These are phyloP conservation scores for Annulohypoxylon truncatum DNA, from an alignment of 2,329 filamentous ascomycete genomes.

Conservation along the genomic window DNA sequence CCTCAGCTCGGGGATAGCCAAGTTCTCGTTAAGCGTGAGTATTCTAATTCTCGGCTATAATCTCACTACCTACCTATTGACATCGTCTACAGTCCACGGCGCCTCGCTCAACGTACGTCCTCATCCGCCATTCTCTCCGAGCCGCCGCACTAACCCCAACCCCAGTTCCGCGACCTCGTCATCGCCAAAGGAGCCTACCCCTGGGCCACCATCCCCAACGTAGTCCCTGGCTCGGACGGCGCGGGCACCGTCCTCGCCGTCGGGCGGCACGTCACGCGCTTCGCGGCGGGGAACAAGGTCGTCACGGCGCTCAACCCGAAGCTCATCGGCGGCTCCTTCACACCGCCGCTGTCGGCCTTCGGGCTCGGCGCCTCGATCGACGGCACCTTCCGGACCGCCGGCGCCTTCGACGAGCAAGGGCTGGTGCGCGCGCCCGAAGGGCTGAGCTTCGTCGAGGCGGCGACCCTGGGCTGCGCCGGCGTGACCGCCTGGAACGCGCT, in stretches of 20 bases:
- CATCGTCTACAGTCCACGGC: constrained; percentile 20
- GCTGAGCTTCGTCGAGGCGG: constrained; percentile 59
- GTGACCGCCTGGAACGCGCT: constrained; percentile 66
- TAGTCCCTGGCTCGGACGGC: constrained; percentile 59
- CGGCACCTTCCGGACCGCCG: constrained; percentile 50
- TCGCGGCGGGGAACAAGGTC: constrained; percentile 64
- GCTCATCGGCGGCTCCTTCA: constrained; percentile 42
- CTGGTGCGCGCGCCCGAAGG: constrained; percentile 68
- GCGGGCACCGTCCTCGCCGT: constrained; percentile 62
- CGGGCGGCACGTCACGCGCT: constrained; percentile 61
- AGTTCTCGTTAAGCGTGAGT: constrained; percentile 39
- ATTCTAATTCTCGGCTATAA: background rate
- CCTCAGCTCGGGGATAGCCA: constrained; percentile 35
- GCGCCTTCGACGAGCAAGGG: constrained; percentile 59
- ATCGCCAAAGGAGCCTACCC: constrained; percentile 39
- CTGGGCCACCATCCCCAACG: constrained; percentile 38
- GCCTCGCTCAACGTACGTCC: constrained; percentile 38
- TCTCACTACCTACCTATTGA: constrained; percentile 7
- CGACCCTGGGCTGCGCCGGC: constrained; percentile 64
- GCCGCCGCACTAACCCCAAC: background rate
- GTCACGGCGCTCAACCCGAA: constrained; percentile 48
- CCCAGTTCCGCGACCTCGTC: constrained; percentile 22
- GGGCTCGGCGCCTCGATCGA: constrained; percentile 46
- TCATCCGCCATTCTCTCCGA: background rate
- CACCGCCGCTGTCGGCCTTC: background rate